These are phyloP conservation scores for Trypanosoma lewisi DNA, from an alignment of 208 protist genomes.

Conservation along the genomic window DNA sequence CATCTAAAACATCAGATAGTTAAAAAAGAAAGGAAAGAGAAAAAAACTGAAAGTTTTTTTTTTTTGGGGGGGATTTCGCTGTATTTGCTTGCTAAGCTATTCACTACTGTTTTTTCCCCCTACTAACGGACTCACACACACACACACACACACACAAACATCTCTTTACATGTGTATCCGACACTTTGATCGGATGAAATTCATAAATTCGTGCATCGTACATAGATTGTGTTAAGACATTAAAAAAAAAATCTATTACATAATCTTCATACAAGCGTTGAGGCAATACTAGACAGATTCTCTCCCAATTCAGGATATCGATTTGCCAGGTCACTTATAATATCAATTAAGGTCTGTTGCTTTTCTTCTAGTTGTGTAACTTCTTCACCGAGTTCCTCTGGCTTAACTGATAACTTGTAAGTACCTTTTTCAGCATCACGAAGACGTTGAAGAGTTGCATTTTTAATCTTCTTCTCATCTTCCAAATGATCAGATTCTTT, in stretches of 20 bases:
- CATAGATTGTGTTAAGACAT: neutral
- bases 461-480: constrained; percentile 78
- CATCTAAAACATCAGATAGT: neutral
- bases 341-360: constrained; percentile 45
- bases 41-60: no score
- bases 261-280: constrained; percentile 6
- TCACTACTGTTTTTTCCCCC: no score
- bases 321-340: constrained; percentile 70
- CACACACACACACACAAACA: neutral
- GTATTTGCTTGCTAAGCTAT: no score
- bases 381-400: constrained; percentile 55
- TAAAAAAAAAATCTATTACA: constrained; percentile 8
- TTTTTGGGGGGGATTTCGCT: no score
- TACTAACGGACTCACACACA: no score
- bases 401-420: constrained; percentile 76
- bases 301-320: constrained; percentile 71
- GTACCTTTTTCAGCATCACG: constrained; percentile 80
- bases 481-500: constrained; percentile 68
- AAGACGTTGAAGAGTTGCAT: constrained; percentile 77
- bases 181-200: neutral
- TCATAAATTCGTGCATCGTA: neutral
- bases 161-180: neutral
- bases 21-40: neutral
- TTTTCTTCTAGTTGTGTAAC: constrained; percentile 60
- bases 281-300: constrained; percentile 30